Percentiles rank a stretch among this genome's conserved stretches.
Evolutionary conservation across 2,329 filamentous ascomycete genomes (phyloP).

Genomic region (Calonectria henricotiae): DNA sequence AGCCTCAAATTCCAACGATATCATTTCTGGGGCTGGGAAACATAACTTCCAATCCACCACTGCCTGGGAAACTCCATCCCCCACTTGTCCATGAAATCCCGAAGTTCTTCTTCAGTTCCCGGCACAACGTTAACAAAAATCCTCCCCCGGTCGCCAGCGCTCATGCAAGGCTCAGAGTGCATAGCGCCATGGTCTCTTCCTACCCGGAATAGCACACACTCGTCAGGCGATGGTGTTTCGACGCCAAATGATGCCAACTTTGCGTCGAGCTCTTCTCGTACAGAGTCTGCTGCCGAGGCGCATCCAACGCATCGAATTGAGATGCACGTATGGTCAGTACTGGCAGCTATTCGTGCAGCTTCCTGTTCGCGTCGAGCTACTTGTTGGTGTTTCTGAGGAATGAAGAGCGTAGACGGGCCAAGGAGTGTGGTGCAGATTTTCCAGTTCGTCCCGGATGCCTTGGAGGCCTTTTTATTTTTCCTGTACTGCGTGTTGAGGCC

Average conservation of each 20-base stretch:
- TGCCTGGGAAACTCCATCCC: slow-evolving; percentile 60
- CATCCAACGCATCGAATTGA: slow-evolving; percentile 64
- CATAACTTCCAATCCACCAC: slow-evolving; percentile 52
- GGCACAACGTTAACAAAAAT: slow-evolving; percentile 62
- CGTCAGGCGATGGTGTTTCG: slow-evolving; percentile 50
- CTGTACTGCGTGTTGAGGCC: slow-evolving; percentile 32
- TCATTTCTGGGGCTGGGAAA: slow-evolving; percentile 18
- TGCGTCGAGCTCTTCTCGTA: slow-evolving; percentile 57
- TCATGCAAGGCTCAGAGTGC: slow-evolving; percentile 62
- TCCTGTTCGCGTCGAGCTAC: slow-evolving; percentile 57
- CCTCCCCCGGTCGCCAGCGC: slow-evolving; percentile 46
- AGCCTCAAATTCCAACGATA: no score
- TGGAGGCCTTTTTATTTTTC: not conserved
- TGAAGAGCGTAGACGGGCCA: slow-evolving; percentile 65
- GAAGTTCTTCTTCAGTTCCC: slow-evolving; percentile 56
- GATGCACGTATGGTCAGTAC: slow-evolving; percentile 60
- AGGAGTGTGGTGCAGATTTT: slow-evolving; percentile 66
- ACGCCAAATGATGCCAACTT: slow-evolving; percentile 50
- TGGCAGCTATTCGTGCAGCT: slow-evolving; percentile 49
- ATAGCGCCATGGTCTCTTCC: slow-evolving; percentile 62
- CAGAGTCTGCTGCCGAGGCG: slow-evolving; percentile 60
- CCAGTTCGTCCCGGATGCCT: slow-evolving; percentile 59
- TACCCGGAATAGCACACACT: slow-evolving; percentile 62
- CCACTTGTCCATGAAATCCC: slow-evolving; percentile 55
- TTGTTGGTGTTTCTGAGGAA: slow-evolving; percentile 53